Conservation (phyloP, 2,329 filamentous ascomycete genomes). For the Pseudogymnoascus sp. region DNA sequence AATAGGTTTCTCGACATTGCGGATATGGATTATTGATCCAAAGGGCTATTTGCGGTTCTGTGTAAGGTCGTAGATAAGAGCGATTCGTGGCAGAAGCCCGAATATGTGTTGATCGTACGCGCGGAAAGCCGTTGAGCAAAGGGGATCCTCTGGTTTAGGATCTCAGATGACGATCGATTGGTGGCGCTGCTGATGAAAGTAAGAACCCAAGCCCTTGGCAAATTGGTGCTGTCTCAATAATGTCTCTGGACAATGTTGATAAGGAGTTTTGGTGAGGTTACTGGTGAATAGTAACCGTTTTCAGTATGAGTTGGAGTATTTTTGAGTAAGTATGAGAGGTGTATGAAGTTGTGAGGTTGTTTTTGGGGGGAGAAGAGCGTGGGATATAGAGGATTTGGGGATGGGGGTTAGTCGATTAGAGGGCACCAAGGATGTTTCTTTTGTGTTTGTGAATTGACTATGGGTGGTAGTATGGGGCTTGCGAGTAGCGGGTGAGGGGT, state of each 20-base stretch:
- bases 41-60: not conserved
- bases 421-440: not conserved
- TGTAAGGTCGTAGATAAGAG: not conserved
- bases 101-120: not conserved
- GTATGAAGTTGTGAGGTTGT: not conserved
- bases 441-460: conserved; percentile 1
- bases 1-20: conserved; percentile 27
- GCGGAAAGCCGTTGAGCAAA: not conserved
- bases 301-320: not conserved
- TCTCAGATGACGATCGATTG: conserved; percentile 1
- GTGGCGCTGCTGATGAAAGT: not conserved
- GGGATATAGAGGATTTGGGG: not conserved
- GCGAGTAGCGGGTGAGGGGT: not conserved
- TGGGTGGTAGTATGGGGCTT: not conserved
- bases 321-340: not conserved
- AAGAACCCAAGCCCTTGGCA: conserved; percentile 5
- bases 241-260: not conserved
- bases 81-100: not conserved
- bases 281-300: not conserved
- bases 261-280: not conserved
- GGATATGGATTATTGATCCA: conserved; percentile 5
- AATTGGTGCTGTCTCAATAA: conserved; percentile 2
- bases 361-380: not conserved
- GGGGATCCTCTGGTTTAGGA: not conserved
- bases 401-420: not conserved